phyloP scores from a whole-genome alignment of 2,329 filamentous ascomycete genomes.

The Botryotinia globosa region DNA sequence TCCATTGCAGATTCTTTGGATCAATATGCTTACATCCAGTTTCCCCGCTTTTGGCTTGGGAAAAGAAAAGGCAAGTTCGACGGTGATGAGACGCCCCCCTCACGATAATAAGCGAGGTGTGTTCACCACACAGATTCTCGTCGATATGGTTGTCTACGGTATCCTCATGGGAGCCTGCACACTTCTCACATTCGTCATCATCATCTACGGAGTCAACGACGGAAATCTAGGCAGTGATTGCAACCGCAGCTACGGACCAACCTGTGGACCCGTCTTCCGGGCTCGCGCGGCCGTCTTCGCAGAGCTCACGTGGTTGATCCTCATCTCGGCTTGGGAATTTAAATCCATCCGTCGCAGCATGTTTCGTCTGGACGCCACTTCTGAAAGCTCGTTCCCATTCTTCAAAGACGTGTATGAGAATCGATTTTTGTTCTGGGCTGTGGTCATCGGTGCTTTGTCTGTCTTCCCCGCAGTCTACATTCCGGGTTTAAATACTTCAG shows the following conservation, averaged over 20 bases:
- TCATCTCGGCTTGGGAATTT: constrained; percentile 79
- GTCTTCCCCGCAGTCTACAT: constrained; percentile 65
- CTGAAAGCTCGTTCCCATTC: constrained; percentile 58
- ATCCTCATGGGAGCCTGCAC: constrained; percentile 71
- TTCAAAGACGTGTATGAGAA: constrained; percentile 69
- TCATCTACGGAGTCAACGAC: constrained; percentile 59
- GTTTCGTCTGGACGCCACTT: constrained; percentile 68
- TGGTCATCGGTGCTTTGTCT: constrained; percentile 55
- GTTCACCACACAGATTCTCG: constrained; percentile 75
- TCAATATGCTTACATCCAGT: constrained; percentile 60
- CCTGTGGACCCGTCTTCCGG: constrained; percentile 64
- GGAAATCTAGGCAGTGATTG: constrained; percentile 56
- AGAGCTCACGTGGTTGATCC: constrained; percentile 71
- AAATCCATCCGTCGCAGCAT: constrained; percentile 69
- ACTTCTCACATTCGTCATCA: constrained; percentile 59
- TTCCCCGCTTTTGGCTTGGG: constrained; percentile 86
- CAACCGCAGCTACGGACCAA: constrained; percentile 54
- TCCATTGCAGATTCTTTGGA: constrained; percentile 60
- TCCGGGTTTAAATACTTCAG: constrained; percentile 60
- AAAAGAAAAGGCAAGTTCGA: constrained; percentile 69
- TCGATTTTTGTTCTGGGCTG: constrained; percentile 66
- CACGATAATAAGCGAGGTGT: constrained; percentile 66
- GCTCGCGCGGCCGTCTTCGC: constrained; percentile 72
- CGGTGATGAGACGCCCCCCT: constrained; percentile 79
- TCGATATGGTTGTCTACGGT: constrained; percentile 79